Conservation (phyloP, 2,329 filamentous ascomycete genomes). For the Alternaria novae-zelandiae region DNA sequence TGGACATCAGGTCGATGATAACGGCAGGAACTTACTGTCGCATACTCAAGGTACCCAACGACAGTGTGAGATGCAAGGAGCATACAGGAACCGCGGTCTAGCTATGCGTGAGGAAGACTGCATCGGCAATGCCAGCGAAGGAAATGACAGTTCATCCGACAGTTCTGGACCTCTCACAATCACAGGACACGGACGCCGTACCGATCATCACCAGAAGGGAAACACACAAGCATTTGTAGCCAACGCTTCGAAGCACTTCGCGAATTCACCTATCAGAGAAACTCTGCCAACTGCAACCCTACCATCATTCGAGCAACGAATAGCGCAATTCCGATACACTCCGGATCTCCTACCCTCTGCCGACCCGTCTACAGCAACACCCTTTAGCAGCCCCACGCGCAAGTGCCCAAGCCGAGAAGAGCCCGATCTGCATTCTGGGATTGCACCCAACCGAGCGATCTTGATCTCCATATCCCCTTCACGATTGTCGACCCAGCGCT, state of each 20-base stretch:
- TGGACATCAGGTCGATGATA: neutral
- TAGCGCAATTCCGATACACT: neutral
- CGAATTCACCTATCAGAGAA: neutral
- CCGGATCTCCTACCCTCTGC: neutral
- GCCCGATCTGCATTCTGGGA: neutral
- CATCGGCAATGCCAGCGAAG: neutral
- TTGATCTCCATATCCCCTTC: neutral
- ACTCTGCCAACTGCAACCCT: neutral
- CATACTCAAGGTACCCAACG: neutral
- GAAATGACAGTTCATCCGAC: neutral
- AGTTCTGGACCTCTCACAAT: neutral
- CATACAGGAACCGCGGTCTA: too few species aligned
- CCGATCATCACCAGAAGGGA: neutral
- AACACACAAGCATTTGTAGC: neutral
- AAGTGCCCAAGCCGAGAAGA: neutral
- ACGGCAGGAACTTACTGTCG: neutral
- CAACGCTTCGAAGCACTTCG: neutral
- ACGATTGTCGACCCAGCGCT: neutral
- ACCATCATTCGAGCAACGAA: neutral
- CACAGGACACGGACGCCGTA: neutral
- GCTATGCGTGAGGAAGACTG: too few species aligned
- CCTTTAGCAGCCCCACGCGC: neutral
- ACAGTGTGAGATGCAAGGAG: rapidly evolving
- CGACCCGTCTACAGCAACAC: neutral
- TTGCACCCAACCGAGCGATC: neutral